These are phyloP conservation scores for Plectosphaerella cucumerina DNA, from an alignment of 2,329 filamentous ascomycete genomes.

Conservation along the genomic window DNA sequence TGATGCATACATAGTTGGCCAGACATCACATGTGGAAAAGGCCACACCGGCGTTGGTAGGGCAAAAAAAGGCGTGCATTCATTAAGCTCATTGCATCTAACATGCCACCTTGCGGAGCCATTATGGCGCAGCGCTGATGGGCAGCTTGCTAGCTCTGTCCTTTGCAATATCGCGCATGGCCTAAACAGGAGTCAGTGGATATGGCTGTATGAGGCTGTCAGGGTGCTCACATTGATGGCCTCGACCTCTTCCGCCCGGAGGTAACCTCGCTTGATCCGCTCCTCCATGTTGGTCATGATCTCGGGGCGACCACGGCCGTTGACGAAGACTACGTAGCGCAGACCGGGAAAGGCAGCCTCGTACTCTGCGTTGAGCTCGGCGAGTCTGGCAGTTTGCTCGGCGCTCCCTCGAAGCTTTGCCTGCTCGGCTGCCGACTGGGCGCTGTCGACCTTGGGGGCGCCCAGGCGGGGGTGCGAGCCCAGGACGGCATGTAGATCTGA, in stretches of 20 bases:
- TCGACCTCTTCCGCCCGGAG: conserved; percentile 64
- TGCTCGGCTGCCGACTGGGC: conserved; percentile 79
- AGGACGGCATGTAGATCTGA: conserved; percentile 67
- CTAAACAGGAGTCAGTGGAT: conserved; percentile 31
- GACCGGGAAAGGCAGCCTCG: conserved; percentile 72
- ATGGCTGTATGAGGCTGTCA: neutral
- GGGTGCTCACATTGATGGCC: conserved; percentile 62
- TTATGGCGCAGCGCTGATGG: neutral
- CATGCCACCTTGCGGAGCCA: no score
- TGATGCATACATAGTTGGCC: no score
- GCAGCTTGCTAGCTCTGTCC: conserved; percentile 68
- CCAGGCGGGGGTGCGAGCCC: conserved; percentile 77
- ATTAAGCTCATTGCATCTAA: no score
- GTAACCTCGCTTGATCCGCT: conserved; percentile 66
- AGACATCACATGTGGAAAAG: neutral
- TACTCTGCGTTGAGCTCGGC: conserved; percentile 69
- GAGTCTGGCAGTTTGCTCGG: conserved; percentile 54
- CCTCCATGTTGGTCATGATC: conserved; percentile 79
- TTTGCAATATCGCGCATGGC: conserved; percentile 91
- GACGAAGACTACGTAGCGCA: conserved; percentile 90
- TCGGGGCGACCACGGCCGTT: conserved; percentile 70
- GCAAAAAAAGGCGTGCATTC: no score
- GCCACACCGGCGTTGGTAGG: neutral
- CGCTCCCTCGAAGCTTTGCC: conserved; percentile 63
- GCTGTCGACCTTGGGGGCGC: conserved; percentile 77